Conservation (phyloP, 2,329 filamentous ascomycete species). For the Cladosporium sp. region DNA sequence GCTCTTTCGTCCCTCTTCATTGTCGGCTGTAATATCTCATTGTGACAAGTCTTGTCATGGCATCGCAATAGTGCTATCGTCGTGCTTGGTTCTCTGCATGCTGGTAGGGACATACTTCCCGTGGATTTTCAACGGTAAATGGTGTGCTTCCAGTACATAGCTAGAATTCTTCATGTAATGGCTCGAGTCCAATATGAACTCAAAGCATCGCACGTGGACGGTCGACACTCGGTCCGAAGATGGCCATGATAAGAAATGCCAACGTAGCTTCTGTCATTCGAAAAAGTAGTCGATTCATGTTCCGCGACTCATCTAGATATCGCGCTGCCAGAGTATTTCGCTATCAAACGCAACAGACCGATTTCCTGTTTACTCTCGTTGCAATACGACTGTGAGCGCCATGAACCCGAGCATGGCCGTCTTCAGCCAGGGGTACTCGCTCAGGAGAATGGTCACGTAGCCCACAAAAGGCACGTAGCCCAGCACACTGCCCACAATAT, state of each 20-base stretch:
- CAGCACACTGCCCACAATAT: conserved; percentile 89
- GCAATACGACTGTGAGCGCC: conserved; percentile 88
- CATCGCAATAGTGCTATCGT: no score
- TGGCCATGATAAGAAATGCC: not conserved
- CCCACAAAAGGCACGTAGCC: conserved; percentile 93
- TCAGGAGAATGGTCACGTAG: conserved; percentile 93
- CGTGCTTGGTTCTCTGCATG: no score
- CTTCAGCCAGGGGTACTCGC: conserved; percentile 96
- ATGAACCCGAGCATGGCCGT: conserved; percentile 91
- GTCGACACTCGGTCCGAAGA: no score
- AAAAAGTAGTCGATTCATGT: not conserved
- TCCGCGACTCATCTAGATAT: not conserved
- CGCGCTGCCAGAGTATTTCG: not conserved
- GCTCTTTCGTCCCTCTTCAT: no score
- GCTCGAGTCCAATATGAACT: no score
- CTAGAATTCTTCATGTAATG: no score
- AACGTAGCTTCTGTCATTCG: not conserved
- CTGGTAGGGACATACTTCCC: no score
- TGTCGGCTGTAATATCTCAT: no score
- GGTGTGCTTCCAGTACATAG: no score
- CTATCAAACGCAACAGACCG: not conserved
- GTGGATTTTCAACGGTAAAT: no score
- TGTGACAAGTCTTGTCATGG: no score
- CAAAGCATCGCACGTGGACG: no score
- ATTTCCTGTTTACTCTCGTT: conserved; percentile 62